A percentile compares a stretch with the other conserved stretches of the same genome.
Evolutionary conservation across 768 basidiomycete genomes (phyloP).

Genomic region (Lactarius hengduanensis): DNA sequence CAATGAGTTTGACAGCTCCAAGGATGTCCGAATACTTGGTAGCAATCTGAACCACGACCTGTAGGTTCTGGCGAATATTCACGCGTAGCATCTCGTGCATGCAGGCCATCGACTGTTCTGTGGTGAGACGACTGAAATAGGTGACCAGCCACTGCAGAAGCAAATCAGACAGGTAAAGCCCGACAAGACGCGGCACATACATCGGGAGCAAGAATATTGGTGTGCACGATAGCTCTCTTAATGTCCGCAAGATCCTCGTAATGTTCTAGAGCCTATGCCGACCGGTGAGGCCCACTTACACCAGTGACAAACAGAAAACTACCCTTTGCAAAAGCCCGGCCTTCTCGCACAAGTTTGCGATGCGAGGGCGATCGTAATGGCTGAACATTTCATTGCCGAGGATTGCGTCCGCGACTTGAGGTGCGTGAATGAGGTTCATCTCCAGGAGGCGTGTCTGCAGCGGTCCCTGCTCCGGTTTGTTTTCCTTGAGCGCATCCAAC

Average conservation of each 20-base stretch:
- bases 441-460: slow-evolving; percentile 95
- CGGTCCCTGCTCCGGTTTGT: slow-evolving; percentile 94
- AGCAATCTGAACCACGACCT: slow-evolving; percentile 94
- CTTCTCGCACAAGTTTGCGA: slow-evolving; percentile 98
- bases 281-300: slow-evolving; percentile 1
- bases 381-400: slow-evolving; percentile 98
- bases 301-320: slow-evolving; percentile 32
- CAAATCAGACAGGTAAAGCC: not conserved
- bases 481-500: slow-evolving; percentile 96
- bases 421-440: slow-evolving; percentile 97
- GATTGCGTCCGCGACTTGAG: slow-evolving; percentile 98
- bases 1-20: slow-evolving; percentile 95
- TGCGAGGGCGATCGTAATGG: slow-evolving; percentile 92
- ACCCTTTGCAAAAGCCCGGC: slow-evolving; percentile 94
- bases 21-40: slow-evolving; percentile 99
- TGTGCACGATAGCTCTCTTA: slow-evolving; percentile 96
- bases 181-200: slow-evolving; percentile 43
- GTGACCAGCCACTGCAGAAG: slow-evolving; percentile 84
- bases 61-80: slow-evolving; percentile 97
- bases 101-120: slow-evolving; percentile 95
- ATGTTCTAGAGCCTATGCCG: slow-evolving; percentile 89
- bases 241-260: slow-evolving; percentile 99
- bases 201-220: slow-evolving; percentile 77
- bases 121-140: slow-evolving; percentile 96
- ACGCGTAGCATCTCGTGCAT: slow-evolving; percentile 96